Evolutionary conservation across 352 stramenopile genomes (phyloP).

Genomic region (Phytophthora foliorum): DNA sequence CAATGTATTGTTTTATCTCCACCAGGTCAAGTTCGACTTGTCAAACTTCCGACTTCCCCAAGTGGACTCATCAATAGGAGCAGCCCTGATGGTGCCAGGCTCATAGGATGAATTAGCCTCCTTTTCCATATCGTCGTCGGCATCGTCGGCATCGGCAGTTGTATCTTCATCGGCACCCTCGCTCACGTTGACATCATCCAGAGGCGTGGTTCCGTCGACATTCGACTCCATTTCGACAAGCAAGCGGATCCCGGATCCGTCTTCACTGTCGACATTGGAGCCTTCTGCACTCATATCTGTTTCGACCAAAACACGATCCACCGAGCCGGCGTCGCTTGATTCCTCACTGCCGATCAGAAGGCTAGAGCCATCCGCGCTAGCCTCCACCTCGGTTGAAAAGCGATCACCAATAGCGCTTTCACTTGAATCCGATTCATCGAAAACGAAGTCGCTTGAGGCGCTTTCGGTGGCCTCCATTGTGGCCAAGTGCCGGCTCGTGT

Average conservation of each 20-base stretch:
- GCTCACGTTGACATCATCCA: constrained; percentile 3
- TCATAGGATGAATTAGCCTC: neutral
- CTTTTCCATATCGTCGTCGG: constrained; percentile 9
- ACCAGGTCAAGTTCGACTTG: constrained; percentile 25
- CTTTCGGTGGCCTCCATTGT: constrained; percentile 17
- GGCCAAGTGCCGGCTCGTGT: constrained; percentile 7
- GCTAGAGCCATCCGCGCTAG: neutral
- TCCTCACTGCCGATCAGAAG: constrained; percentile 4
- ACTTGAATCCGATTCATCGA: constrained; percentile 8
- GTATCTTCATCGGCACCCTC: constrained; percentile 1
- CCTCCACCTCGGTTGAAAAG: constrained; percentile 3
- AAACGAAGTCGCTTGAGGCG: constrained; percentile 19
- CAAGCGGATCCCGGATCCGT: constrained; percentile 1
- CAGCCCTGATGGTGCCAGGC: constrained; percentile 20
- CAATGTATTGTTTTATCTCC: constrained; percentile 19
- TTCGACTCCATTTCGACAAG: constrained; percentile 11
- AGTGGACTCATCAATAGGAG: constrained; percentile 4
- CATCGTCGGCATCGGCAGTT: neutral
- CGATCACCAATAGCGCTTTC: constrained; percentile 8
- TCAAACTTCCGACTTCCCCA: constrained; percentile 17
- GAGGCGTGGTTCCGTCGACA: constrained; percentile 3
- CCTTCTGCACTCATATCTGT: neutral
- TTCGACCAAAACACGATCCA: constrained; percentile 3
- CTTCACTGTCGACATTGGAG: neutral
- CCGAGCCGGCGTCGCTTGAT: constrained; percentile 1